Evolutionary conservation across 2,329 filamentous ascomycete genomes (phyloP), one percentile per base, ranked within the genome.

Genomic region (Erysiphe pulchra): DNA sequence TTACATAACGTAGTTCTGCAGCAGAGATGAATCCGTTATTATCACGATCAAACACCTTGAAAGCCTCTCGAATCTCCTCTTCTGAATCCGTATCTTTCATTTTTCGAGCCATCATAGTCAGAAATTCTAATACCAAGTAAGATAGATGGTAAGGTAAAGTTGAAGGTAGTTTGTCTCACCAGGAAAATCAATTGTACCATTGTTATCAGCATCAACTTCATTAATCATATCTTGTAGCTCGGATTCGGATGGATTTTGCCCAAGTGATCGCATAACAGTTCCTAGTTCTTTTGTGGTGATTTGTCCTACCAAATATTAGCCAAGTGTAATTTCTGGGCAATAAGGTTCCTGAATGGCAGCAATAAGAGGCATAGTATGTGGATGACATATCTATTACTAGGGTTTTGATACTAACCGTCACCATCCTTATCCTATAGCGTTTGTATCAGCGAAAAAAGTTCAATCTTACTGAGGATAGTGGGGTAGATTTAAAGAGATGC

Each of bases 211-310:
- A 58, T 90, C 82, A 52, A 90, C 82, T 67, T 90, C 82, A 65
- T 90, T 87, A 68, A 90, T 90, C 82, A 90, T 90, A 60, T 90
- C 82, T 66, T 90, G 82, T 53, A 90, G 69, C 65, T 90, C 82
- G 49, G 81, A 85, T 68, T 90, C 82, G 54, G 81, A 87, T 47
- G 82, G 82, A 66, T 90, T 90, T 65, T 90, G 82, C 58, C 82
- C 82, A 49, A 90, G 72, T 47, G 82, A 90, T 65, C 82, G 78
- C 82, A 90, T 90, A 58, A 90, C 82, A 46, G 82, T 90, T 55
- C 82, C 82, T 55, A 90, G 67, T 66, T 90, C 82, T 70, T 87
- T 87, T 61, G 81, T 87, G 56, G 82, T 90, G 65, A 90, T 90
- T 70, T 87, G 81, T 62, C 82, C 82, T 90, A 57, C 49, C 24